phyloP scores from a whole-genome alignment of 352 stramenopile species.

The Phytophthora nicotianae region DNA sequence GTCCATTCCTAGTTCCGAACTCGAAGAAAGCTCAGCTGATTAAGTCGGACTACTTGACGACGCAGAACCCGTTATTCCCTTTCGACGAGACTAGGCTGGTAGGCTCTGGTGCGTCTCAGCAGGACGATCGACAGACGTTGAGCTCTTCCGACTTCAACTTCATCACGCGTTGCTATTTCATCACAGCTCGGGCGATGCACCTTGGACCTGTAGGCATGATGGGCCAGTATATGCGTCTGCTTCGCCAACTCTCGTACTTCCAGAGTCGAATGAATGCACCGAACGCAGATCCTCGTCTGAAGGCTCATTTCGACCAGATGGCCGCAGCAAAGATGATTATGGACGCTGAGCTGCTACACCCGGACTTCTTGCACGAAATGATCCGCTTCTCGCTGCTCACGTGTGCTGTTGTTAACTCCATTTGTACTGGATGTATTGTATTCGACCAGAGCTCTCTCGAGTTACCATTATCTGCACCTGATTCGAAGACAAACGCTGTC shows the following conservation, averaged over 20 bases:
- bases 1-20: slow-evolving; percentile 80
- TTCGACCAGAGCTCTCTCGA: slow-evolving; percentile 27
- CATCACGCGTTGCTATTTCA: slow-evolving; percentile 97
- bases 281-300: slow-evolving; percentile 68
- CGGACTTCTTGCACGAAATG: slow-evolving; percentile 79
- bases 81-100: slow-evolving; percentile 68
- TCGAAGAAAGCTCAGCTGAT: slow-evolving; percentile 82
- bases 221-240: slow-evolving; percentile 83
- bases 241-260: slow-evolving; percentile 91
- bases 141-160: slow-evolving; percentile 92
- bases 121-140: slow-evolving; percentile 31
- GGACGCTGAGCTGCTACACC: slow-evolving; percentile 79
- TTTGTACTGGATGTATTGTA: slow-evolving; percentile 42
- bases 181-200: slow-evolving; percentile 92
- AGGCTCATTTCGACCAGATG: slow-evolving; percentile 77
- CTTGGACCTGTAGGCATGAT: slow-evolving; percentile 90
- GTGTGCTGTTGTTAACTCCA: slow-evolving; percentile 56
- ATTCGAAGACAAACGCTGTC: slow-evolving; percentile 33
- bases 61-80: slow-evolving; percentile 66
- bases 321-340: slow-evolving; percentile 79
- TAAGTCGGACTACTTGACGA: slow-evolving; percentile 57
- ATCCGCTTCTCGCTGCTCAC: slow-evolving; percentile 77
- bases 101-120: slow-evolving; percentile 10
- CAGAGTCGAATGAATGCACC: slow-evolving; percentile 78
- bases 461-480: slow-evolving; percentile 48